Conservation (phyloP, 306 rosid species). For the Prunus persica region Prunus_persica_NCBIv2 NC_034009.1:8423001-8423500, state of each 20-base stretch:
- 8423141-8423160: background rate
- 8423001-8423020: background rate
- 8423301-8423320: constrained; percentile 2
- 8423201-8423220: background rate
- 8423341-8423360: constrained; percentile 97
- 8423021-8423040: background rate
- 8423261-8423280: background rate
- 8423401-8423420: constrained; percentile 97
- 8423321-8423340: constrained; percentile 50
- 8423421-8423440: constrained; percentile 95
- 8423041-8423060: background rate
- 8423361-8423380: constrained; percentile 93
- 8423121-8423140: background rate
- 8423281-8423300: background rate
- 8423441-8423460: constrained; percentile 91
- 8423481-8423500: constrained; percentile 94
- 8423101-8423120: background rate
- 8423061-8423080: background rate
- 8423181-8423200: background rate
- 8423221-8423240: background rate
- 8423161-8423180: background rate
- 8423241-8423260: background rate
- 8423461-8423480: constrained; percentile 97
- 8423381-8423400: constrained; percentile 82
- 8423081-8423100: background rate